Conservation (phyloP, 805 yeast species). For the Candida ulmi region DNA sequence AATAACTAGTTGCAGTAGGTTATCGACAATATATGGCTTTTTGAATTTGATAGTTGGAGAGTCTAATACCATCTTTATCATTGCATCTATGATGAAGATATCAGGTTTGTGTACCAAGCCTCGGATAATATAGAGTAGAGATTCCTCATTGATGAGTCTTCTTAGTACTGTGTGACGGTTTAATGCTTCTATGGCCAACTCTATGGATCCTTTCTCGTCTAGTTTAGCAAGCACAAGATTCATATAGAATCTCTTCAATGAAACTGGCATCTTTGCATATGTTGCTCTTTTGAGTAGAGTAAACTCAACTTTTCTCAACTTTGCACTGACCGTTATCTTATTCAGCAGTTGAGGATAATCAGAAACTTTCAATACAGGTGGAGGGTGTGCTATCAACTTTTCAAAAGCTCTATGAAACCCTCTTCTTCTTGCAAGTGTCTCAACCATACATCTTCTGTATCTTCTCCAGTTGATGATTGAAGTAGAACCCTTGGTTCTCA, state of each 20-base stretch:
- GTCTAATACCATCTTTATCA: background rate
- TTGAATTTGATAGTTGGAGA: background rate
- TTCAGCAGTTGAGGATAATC: conserved; percentile 15
- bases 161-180: background rate
- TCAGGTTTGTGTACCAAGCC: background rate
- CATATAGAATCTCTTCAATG: conserved; percentile 13
- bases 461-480: conserved; percentile 4
- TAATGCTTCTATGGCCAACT: conserved; percentile 5
- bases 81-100: background rate
- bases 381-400: conserved; percentile 2
- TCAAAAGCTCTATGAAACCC: conserved; percentile 10
- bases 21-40: background rate
- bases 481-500: background rate
- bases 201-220: conserved; percentile 1
- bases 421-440: conserved; percentile 5
- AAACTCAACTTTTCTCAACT: conserved; percentile 3
- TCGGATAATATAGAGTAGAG: conserved; percentile 7
- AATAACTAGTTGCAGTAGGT: conserved; percentile 1
- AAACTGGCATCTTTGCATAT: background rate
- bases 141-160: conserved; percentile 6
- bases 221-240: conserved; percentile 10
- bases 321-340: conserved; percentile 4
- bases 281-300: conserved; percentile 2
- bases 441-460: conserved; percentile 6
- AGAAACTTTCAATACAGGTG: conserved; percentile 3